A percentile compares a stretch with the other conserved stretches of the same genome.
phyloP scores from a whole-genome alignment of 2,329 filamentous ascomycete genomes.

The Diplodia corticola region DNA sequence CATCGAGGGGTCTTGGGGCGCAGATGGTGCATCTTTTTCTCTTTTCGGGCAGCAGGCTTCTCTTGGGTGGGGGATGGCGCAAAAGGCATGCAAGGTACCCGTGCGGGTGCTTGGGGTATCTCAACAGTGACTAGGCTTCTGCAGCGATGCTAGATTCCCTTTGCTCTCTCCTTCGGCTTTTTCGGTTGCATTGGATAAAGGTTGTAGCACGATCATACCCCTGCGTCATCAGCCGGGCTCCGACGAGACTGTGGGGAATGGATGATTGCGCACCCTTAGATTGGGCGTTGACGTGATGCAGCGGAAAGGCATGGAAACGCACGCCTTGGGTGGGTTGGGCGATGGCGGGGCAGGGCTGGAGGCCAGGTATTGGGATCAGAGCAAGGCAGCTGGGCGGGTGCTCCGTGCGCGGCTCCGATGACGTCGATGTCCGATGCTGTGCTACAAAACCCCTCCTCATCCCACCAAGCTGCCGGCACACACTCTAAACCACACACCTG shows the following conservation, averaged over 20 bases:
- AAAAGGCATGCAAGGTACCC: slow-evolving; percentile 23
- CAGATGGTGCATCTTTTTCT: slow-evolving; percentile 3
- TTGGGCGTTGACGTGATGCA: slow-evolving; percentile 22
- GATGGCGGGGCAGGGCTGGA: slow-evolving; percentile 22
- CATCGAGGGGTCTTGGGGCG: background rate
- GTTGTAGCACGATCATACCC: slow-evolving; percentile 10
- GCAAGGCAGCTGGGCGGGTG: slow-evolving; percentile 16
- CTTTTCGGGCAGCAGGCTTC: slow-evolving; percentile 2
- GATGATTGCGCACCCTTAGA: background rate
- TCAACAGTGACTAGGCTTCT: background rate
- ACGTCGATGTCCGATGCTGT: slow-evolving; percentile 12
- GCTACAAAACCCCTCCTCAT: slow-evolving; percentile 23
- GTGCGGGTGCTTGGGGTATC: background rate
- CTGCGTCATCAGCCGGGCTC: slow-evolving; percentile 8
- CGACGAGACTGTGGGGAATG: background rate
- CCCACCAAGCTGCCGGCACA: slow-evolving; percentile 18
- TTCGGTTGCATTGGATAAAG: slow-evolving; percentile 18
- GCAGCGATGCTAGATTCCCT: background rate
- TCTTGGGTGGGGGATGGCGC: background rate
- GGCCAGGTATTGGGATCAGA: slow-evolving; percentile 16
- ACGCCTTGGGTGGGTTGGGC: background rate
- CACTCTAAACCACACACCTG: slow-evolving; percentile 8
- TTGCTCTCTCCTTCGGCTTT: background rate
- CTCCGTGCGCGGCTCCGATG: slow-evolving; percentile 17
- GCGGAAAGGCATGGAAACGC: slow-evolving; percentile 19